Conservation (phyloP, 108 stramenopile species). For the Pseudonitzschia multistriata region DNA sequence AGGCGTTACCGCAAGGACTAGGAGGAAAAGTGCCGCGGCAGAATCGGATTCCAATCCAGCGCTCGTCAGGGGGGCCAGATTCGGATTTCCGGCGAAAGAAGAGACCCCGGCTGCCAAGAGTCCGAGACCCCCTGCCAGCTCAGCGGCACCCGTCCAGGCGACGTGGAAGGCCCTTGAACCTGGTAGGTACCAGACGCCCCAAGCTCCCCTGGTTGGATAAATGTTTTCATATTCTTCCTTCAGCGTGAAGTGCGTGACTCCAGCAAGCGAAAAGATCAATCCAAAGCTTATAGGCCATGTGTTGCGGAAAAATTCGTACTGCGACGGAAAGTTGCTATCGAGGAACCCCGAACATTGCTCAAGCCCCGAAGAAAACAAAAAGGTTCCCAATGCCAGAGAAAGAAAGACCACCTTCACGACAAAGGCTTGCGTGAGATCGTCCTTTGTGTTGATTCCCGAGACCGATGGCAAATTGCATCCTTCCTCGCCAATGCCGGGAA, state of each 20-base stretch:
- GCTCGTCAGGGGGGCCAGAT: neutral
- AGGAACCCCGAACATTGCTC: neutral
- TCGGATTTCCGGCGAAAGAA: slow-evolving; percentile 29
- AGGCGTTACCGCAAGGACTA: slow-evolving; percentile 79
- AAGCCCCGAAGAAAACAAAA: neutral
- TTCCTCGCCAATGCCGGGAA: slow-evolving; percentile 10
- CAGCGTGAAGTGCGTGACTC: slow-evolving; percentile 76
- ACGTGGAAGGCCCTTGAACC: slow-evolving; percentile 78
- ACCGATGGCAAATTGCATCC: slow-evolving; percentile 16
- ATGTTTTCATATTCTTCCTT: slow-evolving; percentile 71
- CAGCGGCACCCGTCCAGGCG: slow-evolving; percentile 82
- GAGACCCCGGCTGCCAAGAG: slow-evolving; percentile 36
- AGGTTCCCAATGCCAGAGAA: neutral
- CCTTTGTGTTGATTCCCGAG: slow-evolving; percentile 9
- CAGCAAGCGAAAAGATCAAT: slow-evolving; percentile 67
- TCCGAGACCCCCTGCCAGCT: slow-evolving; percentile 69
- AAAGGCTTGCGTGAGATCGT: slow-evolving; percentile 10
- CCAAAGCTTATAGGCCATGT: slow-evolving; percentile 74
- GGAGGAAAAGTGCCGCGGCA: slow-evolving; percentile 41
- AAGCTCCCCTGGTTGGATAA: slow-evolving; percentile 75
- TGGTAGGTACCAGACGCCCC: slow-evolving; percentile 86
- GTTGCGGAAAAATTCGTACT: slow-evolving; percentile 29
- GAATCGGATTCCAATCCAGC: slow-evolving; percentile 16
- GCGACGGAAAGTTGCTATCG: neutral
- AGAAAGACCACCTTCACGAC: neutral